Base-by-base conservation (phyloP, 805 yeast genomes). In the Myxozyma kluyveri region DNA sequence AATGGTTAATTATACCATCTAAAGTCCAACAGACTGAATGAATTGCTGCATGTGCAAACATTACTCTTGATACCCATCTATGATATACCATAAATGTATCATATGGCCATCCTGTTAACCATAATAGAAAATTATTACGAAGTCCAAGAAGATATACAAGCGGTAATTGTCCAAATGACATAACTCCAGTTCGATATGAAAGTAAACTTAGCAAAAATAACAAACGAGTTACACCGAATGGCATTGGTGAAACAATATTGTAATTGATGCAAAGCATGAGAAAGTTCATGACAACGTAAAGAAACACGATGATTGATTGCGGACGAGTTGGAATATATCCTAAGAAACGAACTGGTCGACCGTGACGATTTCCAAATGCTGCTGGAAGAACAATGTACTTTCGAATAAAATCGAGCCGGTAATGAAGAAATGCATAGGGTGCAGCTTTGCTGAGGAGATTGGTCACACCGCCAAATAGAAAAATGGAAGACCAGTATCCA, bases 101-200 rank as follows among this genome's bases (percentile, higher is more conserved):
- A 59, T 77, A 82, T 0, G 80, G 66, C 72, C 86, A 75, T 1
- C 89, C 88, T 1, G 89, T 77, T 2, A 83, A 47, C 64, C 70
- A 71, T 52, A 78, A 75, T 62, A 86, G 72, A 17, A 86, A 80
- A 63, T 84, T 86, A 66, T 86, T 86, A 61, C 93, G 72, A 24
- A 84, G 83, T 2, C 88, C 86, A 66, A 86, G 82, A 49, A 84
- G 67, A 53, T 79, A 76, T 17, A 82, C 65, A 3, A 77, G 65
- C 0, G 91, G 90, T 51, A 82, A 22, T 26, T 54, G 59, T 36
- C 43, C 58, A 40, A 63, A 47, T 0, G 62, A 47, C 21, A 64
- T 31, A 29, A 57, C 47, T 0, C 66, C 73, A 1, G 73, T 47
- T 17, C 56, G 47, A 39, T 40, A 41, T 10, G 43, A 37, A n/a